Base-by-base conservation (phyloP, 371 early-diverging fungal species). In the Mortierella sp. region DNA sequence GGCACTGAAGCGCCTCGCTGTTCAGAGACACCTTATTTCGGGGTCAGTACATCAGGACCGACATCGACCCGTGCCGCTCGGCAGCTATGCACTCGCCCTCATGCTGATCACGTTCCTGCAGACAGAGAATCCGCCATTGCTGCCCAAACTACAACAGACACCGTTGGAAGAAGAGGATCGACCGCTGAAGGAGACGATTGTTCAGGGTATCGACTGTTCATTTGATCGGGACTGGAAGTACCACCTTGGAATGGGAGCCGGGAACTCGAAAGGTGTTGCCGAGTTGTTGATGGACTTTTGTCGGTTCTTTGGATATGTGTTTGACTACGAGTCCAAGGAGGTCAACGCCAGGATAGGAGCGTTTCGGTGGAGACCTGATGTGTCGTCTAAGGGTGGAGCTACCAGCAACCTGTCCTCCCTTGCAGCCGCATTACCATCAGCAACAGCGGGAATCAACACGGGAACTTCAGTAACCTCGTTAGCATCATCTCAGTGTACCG, bases 301-400 rank as follows among this genome's bases (percentile, higher is more conserved):
- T 73, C 81, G 81, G 11, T 84, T 81, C 70, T 84, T 84, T 74
- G 84, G 84, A 70, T 84, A 84, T 29, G 81, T 78, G 5, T 84
- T 84, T 65, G 81, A 84, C 51, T 84, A 81, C 46, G 84, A 75
- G 27, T 78, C 76, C 54, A 81, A 78, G 65, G 84, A 84, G 32
- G 84, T 84, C 48, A 84, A 84, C 70, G 74, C 84, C 0, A 54
- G 84, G 65, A 63, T 76, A 4, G 84, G 84, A 5, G 76, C 75
- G 10, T 81, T 84, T 46, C 78, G 84, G 18, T 81, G 81, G 81
- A 32, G 84, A 35, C 63, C 81, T 16, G 75, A 76, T 18, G 43
- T 70, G 18, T 63, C 63, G 21, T 35, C 63, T 7, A 81, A 44
- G 48, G 7, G 32, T 14, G 55, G 24, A 1, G 49, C 56, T 10